Evolutionary conservation across 192 early-diverging fungal species (phyloP).

Genomic region (Kickxella alabastrina): DNA sequence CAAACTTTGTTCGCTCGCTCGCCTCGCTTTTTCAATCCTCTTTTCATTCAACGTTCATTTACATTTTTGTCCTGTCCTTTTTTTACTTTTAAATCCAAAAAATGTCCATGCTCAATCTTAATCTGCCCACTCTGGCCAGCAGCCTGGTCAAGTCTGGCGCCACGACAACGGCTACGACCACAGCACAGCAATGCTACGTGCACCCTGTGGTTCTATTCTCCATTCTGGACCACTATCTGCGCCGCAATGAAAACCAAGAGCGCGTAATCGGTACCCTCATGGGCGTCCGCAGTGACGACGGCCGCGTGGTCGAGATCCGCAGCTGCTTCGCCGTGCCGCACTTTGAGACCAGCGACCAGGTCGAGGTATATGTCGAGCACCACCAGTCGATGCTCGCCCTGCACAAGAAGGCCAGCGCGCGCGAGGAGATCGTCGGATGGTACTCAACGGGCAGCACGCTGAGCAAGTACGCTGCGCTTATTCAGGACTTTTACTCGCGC

Average conservation of each 20-base stretch:
- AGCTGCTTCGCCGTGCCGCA: slow-evolving; percentile 83
- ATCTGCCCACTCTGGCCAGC: slow-evolving; percentile 43
- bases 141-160: slow-evolving; percentile 27
- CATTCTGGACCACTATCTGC: slow-evolving; percentile 88
- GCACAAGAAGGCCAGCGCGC: slow-evolving; percentile 83
- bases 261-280: slow-evolving; percentile 89
- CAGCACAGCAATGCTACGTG: slow-evolving; percentile 50
- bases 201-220: slow-evolving; percentile 85
- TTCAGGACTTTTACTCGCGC: slow-evolving; percentile 76
- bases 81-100: too few species aligned
- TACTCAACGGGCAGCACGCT: slow-evolving; percentile 71
- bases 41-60: too few species aligned
- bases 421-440: slow-evolving; percentile 94
- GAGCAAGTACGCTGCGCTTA: slow-evolving; percentile 66
- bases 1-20: too few species aligned
- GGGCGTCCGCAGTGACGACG: slow-evolving; percentile 84
- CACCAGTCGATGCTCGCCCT: slow-evolving; percentile 80
- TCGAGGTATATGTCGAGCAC: slow-evolving; percentile 87
- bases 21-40: too few species aligned
- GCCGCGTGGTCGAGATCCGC: slow-evolving; percentile 81
- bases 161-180: slow-evolving; percentile 27
- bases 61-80: too few species aligned
- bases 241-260: slow-evolving; percentile 76
- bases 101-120: slow-evolving; percentile 46
- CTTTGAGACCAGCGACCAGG: slow-evolving; percentile 72